A percentile compares a stretch with the other conserved stretches of the same genome.
Evolutionary conservation across 1,284 basidiomycete genomes (phyloP).

Genomic region (Tylopilus orsonianus): DNA sequence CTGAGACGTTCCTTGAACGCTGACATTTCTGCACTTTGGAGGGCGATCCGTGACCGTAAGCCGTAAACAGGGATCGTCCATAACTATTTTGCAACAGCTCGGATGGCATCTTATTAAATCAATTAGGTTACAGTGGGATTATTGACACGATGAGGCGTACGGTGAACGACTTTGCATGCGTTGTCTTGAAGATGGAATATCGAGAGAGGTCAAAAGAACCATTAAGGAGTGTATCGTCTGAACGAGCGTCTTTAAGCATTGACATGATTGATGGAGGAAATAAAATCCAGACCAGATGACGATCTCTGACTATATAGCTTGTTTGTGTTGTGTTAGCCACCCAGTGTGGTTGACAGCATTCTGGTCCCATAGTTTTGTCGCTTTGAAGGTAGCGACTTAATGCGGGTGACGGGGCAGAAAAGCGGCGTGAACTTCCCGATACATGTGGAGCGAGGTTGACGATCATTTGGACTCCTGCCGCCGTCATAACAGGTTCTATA

Average conservation of each 20-base stretch:
- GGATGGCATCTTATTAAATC: not conserved
- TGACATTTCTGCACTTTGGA: not conserved
- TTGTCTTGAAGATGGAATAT: slow-evolving; percentile 14
- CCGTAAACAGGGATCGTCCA: slow-evolving; percentile 4
- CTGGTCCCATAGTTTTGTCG: too few relatives aligned
- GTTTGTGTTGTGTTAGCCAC: slow-evolving; percentile 16
- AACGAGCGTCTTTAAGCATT: slow-evolving; percentile 25
- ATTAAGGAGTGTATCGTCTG: slow-evolving; percentile 21
- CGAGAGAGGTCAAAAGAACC: slow-evolving; percentile 24
- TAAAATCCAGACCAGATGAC: not conserved
- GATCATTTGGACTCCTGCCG: too few relatives aligned
- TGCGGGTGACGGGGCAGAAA: too few relatives aligned
- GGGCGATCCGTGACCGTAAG: slow-evolving; percentile 1
- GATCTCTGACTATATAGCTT: slow-evolving; percentile 1
- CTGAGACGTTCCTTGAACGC: slow-evolving; percentile 24
- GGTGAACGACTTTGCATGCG: not conserved
- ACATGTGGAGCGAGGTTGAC: too few relatives aligned
- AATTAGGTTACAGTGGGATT: not conserved
- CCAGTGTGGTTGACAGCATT: slow-evolving; percentile 13
- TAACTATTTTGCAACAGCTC: not conserved
- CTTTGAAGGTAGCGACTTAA: too few relatives aligned
- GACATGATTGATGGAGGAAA: slow-evolving; percentile 1
- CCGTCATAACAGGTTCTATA: too few relatives aligned
- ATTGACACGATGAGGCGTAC: slow-evolving; percentile 9
- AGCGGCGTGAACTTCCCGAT: too few relatives aligned